Evolutionary conservation across 2,329 filamentous ascomycete genomes (phyloP).

Genomic region (Biscogniauxia mediterranea): DNA sequence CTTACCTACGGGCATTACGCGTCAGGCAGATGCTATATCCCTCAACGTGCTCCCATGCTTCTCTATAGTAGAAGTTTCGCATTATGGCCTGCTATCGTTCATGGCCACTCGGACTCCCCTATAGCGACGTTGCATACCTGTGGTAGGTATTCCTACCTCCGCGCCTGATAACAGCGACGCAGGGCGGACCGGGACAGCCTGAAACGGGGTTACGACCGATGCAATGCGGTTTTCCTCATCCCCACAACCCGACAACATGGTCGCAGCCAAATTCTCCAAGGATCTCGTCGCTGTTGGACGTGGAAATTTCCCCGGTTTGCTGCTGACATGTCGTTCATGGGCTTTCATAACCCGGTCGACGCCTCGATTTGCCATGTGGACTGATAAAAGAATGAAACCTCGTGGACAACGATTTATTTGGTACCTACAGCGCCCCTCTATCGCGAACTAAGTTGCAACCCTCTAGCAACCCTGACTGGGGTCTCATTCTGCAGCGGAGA

Average conservation of each 20-base stretch:
- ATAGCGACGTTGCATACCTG: constrained; percentile 1
- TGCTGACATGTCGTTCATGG: not conserved
- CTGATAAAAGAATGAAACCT: constrained; percentile 3
- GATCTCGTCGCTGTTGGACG: not conserved
- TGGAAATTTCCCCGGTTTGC: constrained; percentile 4
- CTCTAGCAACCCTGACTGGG: constrained; percentile 1
- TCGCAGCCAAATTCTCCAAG: not conserved
- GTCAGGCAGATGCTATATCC: not conserved
- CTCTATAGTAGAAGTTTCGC: not conserved
- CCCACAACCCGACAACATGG: constrained; percentile 6
- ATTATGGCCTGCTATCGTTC: not conserved
- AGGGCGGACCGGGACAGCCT: constrained; percentile 6
- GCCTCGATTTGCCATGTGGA: constrained; percentile 9
- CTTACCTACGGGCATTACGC: not conserved
- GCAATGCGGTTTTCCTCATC: constrained; percentile 9
- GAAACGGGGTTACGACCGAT: constrained; percentile 16
- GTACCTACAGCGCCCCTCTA: not conserved
- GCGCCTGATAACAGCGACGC: constrained; percentile 8
- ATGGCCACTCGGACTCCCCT: not conserved
- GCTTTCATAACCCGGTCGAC: not conserved
- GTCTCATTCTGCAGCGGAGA: constrained; percentile 3
- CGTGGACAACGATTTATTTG: not conserved
- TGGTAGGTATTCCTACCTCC: constrained; percentile 15
- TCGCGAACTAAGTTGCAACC: constrained; percentile 3
- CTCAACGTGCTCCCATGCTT: not conserved